Evolutionary conservation across 306 rosid genomes (phyloP).

Genomic region (Gillenia trifoliata): DNA sequence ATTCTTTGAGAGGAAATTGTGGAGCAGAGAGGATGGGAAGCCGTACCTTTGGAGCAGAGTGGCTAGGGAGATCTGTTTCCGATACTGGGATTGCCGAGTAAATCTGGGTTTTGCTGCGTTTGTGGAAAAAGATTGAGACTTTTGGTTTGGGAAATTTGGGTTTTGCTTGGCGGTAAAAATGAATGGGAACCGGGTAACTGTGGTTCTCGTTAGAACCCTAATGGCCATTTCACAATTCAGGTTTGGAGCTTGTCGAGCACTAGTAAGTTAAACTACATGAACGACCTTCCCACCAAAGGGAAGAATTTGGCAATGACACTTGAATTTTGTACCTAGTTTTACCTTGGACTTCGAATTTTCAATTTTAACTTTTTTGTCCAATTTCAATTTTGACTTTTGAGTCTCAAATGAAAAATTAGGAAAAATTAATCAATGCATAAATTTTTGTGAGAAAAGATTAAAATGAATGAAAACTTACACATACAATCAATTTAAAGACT

Average conservation of each 20-base stretch:
- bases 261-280: not conserved
- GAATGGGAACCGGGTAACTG: not conserved
- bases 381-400: no score
- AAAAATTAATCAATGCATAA: no score
- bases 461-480: no score
- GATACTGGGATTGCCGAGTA: slow-evolving; percentile 34
- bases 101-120: slow-evolving; percentile 6
- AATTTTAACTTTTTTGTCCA: no score
- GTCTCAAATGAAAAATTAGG: no score
- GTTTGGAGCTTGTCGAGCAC: not conserved
- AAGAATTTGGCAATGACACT: no score
- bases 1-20: slow-evolving; percentile 37
- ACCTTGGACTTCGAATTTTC: no score
- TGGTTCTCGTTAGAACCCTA: not conserved
- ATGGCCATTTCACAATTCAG: not conserved
- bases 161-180: not conserved
- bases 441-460: no score
- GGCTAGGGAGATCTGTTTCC: slow-evolving; percentile 47
- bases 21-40: slow-evolving; percentile 49
- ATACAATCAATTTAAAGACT: no score
- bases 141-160: not conserved
- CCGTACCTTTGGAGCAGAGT: slow-evolving; percentile 56
- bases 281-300: no score
- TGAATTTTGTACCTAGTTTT: no score
- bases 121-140: slow-evolving; percentile 12